Percentiles rank a stretch among this genome's conserved stretches.
Evolutionary conservation across 2,329 filamentous ascomycete species (phyloP).

Genomic region (Teratosphaeria nubilosa): DNA sequence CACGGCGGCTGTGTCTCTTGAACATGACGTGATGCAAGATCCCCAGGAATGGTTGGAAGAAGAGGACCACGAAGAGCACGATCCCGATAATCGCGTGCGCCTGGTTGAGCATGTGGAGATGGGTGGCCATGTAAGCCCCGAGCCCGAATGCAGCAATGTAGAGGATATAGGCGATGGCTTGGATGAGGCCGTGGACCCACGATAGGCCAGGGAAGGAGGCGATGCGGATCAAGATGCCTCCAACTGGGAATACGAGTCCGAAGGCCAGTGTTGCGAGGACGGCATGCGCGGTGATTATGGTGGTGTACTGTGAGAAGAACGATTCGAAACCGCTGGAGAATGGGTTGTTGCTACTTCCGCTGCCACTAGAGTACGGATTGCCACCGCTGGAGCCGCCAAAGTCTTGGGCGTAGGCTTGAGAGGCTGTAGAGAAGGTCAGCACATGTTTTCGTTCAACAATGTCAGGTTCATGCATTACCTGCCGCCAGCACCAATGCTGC

Average conservation of each 20-base stretch:
- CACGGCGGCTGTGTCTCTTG: conserved; percentile 37
- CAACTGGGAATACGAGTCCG: conserved; percentile 37
- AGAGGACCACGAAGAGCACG: conserved; percentile 39
- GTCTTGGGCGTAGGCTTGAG: background rate
- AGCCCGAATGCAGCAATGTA: conserved; percentile 43
- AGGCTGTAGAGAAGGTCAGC: background rate
- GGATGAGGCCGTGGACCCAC: conserved; percentile 38
- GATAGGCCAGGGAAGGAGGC: conserved; percentile 36
- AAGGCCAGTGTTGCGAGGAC: conserved; percentile 36
- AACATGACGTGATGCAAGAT: conserved; percentile 44
- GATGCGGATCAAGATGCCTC: conserved; percentile 37
- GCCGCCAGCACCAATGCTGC: background rate
- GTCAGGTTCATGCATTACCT: background rate
- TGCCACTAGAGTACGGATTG: conserved; percentile 2
- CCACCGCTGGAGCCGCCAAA: background rate
- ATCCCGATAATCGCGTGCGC: conserved; percentile 47
- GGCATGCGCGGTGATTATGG: conserved; percentile 36
- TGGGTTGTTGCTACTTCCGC: background rate
- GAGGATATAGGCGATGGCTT: conserved; percentile 40
- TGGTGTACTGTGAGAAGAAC: conserved; percentile 6
- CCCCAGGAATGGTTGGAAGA: conserved; percentile 48
- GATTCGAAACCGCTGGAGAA: background rate
- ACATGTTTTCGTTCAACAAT: background rate
- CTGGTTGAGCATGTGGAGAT: conserved; percentile 22
- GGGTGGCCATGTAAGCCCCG: conserved; percentile 38